These are phyloP conservation scores for Neurospora sp. DNA, from an alignment of 495 filamentous ascomycete genomes.

Conservation along the genomic window DNA sequence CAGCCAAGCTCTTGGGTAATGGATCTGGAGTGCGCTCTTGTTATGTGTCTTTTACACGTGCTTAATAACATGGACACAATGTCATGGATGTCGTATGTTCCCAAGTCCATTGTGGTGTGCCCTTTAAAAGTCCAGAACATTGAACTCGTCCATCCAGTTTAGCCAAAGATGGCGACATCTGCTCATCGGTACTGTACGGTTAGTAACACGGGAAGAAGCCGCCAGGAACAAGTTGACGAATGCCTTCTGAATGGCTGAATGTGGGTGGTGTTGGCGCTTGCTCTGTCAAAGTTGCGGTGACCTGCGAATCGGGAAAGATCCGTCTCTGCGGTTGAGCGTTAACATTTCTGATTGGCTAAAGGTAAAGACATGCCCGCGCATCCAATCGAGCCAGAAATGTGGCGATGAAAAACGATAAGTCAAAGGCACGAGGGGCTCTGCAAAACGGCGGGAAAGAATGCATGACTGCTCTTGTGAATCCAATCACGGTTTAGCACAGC, in stretches of 20 bases:
- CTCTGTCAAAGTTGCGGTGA: not conserved
- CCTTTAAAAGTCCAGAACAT: not conserved
- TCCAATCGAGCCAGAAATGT: not conserved
- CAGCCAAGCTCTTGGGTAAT: not conserved
- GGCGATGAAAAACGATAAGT: not conserved
- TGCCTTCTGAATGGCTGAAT: not conserved
- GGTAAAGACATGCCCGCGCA: not conserved
- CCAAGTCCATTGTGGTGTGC: not conserved
- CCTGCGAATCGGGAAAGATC: not conserved
- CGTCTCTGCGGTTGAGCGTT: not conserved
- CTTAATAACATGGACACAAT: not conserved
- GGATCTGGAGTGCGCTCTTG: not conserved
- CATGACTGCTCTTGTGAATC: not conserved
- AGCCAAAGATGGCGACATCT: not conserved
- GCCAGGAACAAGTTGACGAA: not conserved
- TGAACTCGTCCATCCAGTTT: not conserved
- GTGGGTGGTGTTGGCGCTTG: not conserved
- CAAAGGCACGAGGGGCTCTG: not conserved
- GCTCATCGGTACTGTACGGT: not conserved
- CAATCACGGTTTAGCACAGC: not conserved
- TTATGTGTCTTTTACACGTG: not conserved
- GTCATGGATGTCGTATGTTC: not conserved
- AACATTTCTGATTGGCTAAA: not conserved
- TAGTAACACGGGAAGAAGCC: not conserved
- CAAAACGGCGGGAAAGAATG: not conserved